A percentile compares a stretch with the other conserved stretches of the same genome.
These are phyloP conservation scores for Patellifolia procumbens DNA, from an alignment of 179 eudicot genomes.

Conservation along the genomic window DNA sequence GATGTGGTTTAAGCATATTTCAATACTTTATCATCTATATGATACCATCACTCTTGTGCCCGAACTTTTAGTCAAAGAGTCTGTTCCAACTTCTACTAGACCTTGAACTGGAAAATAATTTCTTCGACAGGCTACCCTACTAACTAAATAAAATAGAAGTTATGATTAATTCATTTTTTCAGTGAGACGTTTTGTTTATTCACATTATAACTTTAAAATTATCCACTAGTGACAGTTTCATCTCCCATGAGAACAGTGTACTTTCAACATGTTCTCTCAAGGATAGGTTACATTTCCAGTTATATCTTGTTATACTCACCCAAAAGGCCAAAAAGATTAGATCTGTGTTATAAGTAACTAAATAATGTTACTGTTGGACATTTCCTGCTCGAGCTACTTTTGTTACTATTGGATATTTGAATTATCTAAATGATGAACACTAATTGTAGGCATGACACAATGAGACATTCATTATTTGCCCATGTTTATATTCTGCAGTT, in stretches of 20 bases:
- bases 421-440: background rate
- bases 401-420: background rate
- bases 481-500: background rate
- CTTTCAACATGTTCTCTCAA: background rate
- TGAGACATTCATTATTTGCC: background rate
- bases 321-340: background rate
- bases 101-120: background rate
- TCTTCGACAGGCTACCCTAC: background rate
- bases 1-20: background rate
- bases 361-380: background rate
- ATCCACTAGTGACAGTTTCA: background rate
- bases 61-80: background rate
- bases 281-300: slow-evolving; percentile 6
- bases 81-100: background rate
- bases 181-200: background rate
- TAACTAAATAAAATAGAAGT: background rate
- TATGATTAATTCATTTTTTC: background rate
- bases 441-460: background rate
- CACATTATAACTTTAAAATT: background rate
- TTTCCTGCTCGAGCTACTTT: background rate
- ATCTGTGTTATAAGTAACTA: background rate
- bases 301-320: background rate
- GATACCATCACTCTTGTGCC: background rate
- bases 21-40: background rate
- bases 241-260: background rate